Evolutionary conservation across 257 asterid genomes (phyloP), one percentile per base, ranked within the genome.

Genomic region (Penstemon eatonii): DNA sequence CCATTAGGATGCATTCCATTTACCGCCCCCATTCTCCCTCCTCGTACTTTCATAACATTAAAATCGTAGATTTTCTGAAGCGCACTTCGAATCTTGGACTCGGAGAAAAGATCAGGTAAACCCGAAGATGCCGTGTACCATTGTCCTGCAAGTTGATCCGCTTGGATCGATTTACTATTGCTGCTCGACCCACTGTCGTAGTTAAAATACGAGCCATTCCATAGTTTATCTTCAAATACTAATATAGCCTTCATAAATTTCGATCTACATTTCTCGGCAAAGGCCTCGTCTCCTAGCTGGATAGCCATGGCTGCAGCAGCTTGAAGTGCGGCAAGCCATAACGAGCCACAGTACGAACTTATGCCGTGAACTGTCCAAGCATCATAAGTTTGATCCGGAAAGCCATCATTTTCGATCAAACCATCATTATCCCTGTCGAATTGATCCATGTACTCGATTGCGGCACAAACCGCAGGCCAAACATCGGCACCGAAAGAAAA

Each of bases 1-100:
- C 99, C 99, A 42, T 63, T 94, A 15, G 96, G 96, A 73, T 89
- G 84, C 96, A 94, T 91, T 66, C 99, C 99, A n/a, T 94, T 94
- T 42, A 89, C 99, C 0, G 99, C 99, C 10, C 99, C 99, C 79
- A 91, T 91, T 81, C 87, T 76, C 25, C 99, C 99, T 25, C 96
- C 96, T 41, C 76, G 66, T 45, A 86, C 81, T 80, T 85, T 94
- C 96, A 91, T 91, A 19, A 94, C 99, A 61, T 94, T 94, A 53
- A 84, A 94, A 65, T 94, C 96, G 19, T 78, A 86, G 33, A 94
- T 76, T 37, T 94, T 94, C 76, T 94, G 95, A 43, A 94, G 96
- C 0, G 96, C 39, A 63, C 97, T 89, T 43, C 67, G 75, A 60
- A 94, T 87, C 84, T 87, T 89, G 70, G 12, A 62, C 12, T 77